Evolutionary conservation across 2,329 filamentous ascomycete species (phyloP), one percentile per base, ranked within the genome.

Genomic region (Zasmidium citrigriseum): DNA sequence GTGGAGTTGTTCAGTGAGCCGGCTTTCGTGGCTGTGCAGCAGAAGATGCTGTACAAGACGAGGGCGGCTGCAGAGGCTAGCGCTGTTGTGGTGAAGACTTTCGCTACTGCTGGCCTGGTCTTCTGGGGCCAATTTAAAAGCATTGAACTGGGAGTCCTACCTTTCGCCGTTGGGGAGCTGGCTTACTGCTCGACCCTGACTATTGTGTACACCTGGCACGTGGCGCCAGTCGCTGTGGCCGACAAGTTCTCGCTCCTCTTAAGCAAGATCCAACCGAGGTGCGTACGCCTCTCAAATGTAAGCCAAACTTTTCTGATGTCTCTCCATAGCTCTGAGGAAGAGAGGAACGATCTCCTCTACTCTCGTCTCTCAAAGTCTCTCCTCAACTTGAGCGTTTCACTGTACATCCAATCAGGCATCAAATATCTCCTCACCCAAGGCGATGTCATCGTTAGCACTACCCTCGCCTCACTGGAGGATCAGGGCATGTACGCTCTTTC

Each of bases 391-490:
- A 89, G 89, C 3, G 81, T 83, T n/a, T 96, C 89, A 68, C 85
- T 98, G 73, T 93, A 92, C 76, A 79, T 92, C 5, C 95, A 99
- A 76, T 93, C 90, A 34, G 77, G 91, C 20, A 86, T 98, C 68
- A 99, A 99, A 75, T 93, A 98, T 72, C 73, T 98, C 53, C 84
- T 99, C 53, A 98, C 95, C 0, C 92, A 98, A 76, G 95, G 93
- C 59, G 95, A 99, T 76, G 91, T 92, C 1, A 85, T 98, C 66
- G 86, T 98, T 51, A 88, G 99, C 63, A 88, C 90, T 16, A 77
- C 87, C 12, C 81, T 98, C 57, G 88, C 93, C 5, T 86, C 87
- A 0, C 83, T 95, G 1, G 81, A 86, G 45, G 89, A 93, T 3
- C 95, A 98, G 77, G 95, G 95, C 14, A 87, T 91, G 34, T 99